phyloP scores from a whole-genome alignment of 1,284 basidiomycete species.

The Irpex sp. region DNA sequence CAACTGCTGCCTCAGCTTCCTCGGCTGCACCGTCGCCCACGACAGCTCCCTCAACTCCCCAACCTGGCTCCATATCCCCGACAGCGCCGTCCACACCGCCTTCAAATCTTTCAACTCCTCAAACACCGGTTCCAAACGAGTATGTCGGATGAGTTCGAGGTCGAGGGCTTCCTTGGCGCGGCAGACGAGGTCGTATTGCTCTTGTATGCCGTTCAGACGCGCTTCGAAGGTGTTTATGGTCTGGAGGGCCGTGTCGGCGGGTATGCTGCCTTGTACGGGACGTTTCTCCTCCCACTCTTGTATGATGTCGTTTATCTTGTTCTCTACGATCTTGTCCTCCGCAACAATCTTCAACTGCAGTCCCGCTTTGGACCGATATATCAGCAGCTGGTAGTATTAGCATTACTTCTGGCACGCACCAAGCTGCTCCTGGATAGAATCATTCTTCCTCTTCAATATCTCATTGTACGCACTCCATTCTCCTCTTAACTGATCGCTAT shows the following conservation, averaged over 20 bases:
- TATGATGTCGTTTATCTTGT: constrained; percentile 87
- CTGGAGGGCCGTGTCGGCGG: constrained; percentile 93
- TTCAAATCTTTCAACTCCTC: constrained; percentile 97
- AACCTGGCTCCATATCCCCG: constrained; percentile 95
- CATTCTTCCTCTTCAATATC: constrained; percentile 96
- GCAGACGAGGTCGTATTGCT: constrained; percentile 92
- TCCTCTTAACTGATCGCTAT: constrained; percentile 94
- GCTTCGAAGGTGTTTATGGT: constrained; percentile 93
- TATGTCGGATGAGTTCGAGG: constrained; percentile 87
- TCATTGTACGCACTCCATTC: constrained; percentile 99
- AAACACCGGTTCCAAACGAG: constrained; percentile 88
- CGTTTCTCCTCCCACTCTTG: constrained; percentile 94
- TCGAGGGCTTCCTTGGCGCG: constrained; percentile 96
- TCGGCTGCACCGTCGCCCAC: constrained; percentile 92
- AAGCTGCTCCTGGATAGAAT: constrained; percentile 96
- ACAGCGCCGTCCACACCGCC: constrained; percentile 97
- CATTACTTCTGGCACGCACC: constrained; percentile 41
- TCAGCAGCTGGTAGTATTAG: constrained; percentile 2
- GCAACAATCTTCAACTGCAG: constrained; percentile 99
- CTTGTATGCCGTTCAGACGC: constrained; percentile 84
- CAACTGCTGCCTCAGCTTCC: constrained; percentile 93
- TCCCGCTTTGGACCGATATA: constrained; percentile 57
- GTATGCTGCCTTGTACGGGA: constrained; percentile 94
- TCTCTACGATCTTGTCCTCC: constrained; percentile 96
- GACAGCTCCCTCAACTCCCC: constrained; percentile 83